phyloP scores from a whole-genome alignment of 345 rosid species.

The Psidium guajava region DNA sequence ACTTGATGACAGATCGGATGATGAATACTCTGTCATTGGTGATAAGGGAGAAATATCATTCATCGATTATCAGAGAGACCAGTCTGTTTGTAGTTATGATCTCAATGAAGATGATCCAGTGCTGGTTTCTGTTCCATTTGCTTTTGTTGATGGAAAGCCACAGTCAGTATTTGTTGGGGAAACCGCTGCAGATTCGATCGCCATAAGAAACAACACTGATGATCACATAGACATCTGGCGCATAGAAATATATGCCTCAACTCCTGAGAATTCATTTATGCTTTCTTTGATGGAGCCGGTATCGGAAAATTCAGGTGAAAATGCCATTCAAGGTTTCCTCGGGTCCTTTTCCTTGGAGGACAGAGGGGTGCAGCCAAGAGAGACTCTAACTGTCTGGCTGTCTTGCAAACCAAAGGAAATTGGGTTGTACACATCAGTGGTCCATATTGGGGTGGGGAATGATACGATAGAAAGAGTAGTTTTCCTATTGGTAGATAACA shows the following conservation, averaged over 20 bases:
- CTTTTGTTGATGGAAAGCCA: constrained; percentile 51
- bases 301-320: constrained; percentile 2
- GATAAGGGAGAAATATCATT: constrained; percentile 71
- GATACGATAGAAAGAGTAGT: constrained; percentile 52
- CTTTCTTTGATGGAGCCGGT: constrained; percentile 74
- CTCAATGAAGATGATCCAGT: constrained; percentile 46
- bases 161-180: constrained; percentile 43
- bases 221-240: constrained; percentile 63
- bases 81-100: constrained; percentile 33
- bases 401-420: constrained; percentile 64
- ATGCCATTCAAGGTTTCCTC: constrained; percentile 20
- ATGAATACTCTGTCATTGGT: constrained; percentile 55
- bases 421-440: constrained; percentile 57
- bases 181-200: constrained; percentile 39
- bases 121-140: constrained; percentile 61
- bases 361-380: constrained; percentile 62
- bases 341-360: constrained; percentile 56
- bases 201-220: constrained; percentile 36
- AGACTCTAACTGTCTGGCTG: constrained; percentile 54
- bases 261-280: constrained; percentile 41
- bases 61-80: constrained; percentile 57
- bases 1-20: constrained; percentile 30
- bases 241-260: constrained; percentile 46
- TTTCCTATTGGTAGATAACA: constrained; percentile 75
- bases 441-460: constrained; percentile 43